These are phyloP conservation scores for Clohesyomyces aquaticus DNA, from an alignment of 495 filamentous ascomycete species.

Conservation along the genomic window DNA sequence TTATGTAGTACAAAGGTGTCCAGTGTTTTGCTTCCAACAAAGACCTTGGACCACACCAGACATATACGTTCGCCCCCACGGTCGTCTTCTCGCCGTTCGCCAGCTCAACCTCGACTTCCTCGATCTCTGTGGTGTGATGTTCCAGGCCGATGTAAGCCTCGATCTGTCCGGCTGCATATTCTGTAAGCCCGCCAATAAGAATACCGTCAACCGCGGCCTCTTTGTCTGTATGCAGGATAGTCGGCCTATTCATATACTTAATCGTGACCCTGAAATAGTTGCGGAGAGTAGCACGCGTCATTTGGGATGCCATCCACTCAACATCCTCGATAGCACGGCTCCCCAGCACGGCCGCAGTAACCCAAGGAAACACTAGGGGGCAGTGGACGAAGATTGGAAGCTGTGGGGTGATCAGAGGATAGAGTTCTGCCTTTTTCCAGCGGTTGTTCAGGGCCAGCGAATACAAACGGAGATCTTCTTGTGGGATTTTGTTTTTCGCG, in stretches of 20 bases:
- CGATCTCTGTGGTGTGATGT: neutral
- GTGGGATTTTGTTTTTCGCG: constrained; percentile 17
- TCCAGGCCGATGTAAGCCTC: constrained; percentile 16
- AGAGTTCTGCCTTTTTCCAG: constrained; percentile 1
- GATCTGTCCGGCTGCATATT: neutral
- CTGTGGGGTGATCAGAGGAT: neutral
- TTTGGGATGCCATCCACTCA: constrained; percentile 1
- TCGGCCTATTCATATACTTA: constrained; percentile 1
- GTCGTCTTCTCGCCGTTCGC: neutral
- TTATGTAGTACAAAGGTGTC: constrained; percentile 16
- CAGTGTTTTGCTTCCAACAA: constrained; percentile 4
- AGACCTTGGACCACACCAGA: neutral
- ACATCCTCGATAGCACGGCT: neutral
- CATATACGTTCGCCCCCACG: constrained; percentile 11
- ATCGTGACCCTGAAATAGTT: constrained; percentile 16
- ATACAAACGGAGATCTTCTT: constrained; percentile 20
- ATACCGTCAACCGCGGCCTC: constrained; percentile 12
- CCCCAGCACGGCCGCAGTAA: neutral
- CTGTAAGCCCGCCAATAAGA: constrained; percentile 5
- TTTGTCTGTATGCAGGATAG: constrained; percentile 2
- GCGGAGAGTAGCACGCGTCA: constrained; percentile 22
- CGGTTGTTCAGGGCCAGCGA: constrained; percentile 19
- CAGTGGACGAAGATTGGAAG: constrained; percentile 19
- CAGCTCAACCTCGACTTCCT: constrained; percentile 13
- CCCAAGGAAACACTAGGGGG: constrained; percentile 16